phyloP scores from a whole-genome alignment of 768 basidiomycete genomes.

The Rossbeevera mucosa region DNA sequence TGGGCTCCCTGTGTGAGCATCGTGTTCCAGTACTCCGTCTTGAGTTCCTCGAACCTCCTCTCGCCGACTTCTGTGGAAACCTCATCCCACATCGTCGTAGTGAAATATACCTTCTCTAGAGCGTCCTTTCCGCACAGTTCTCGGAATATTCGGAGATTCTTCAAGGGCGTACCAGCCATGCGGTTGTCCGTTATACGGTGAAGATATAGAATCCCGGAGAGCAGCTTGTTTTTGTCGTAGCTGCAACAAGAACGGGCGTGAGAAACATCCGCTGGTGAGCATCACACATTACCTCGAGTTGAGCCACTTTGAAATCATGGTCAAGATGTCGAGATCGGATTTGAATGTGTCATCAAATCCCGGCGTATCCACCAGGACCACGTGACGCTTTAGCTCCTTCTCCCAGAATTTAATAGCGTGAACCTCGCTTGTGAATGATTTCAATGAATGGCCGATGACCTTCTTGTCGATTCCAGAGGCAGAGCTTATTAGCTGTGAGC shows the following conservation, averaged over 20 bases:
- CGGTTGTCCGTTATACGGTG: constrained; percentile 39
- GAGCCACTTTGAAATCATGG: constrained; percentile 15
- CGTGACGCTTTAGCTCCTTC: neutral
- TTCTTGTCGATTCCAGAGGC: neutral
- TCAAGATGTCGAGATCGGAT: constrained; percentile 12
- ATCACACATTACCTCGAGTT: constrained; percentile 2
- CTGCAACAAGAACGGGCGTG: neutral
- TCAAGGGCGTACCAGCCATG: constrained; percentile 31
- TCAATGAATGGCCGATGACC: constrained; percentile 2
- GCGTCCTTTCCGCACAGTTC: constrained; percentile 26
- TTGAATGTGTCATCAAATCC: constrained; percentile 15
- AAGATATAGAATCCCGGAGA: constrained; percentile 36
- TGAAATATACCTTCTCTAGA: constrained; percentile 31
- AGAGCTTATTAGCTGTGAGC: neutral
- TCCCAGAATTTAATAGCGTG: constrained; percentile 4
- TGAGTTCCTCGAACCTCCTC: constrained; percentile 7
- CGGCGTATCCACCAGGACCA: constrained; percentile 11
- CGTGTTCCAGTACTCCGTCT: neutral
- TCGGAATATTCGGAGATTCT: constrained; percentile 32
- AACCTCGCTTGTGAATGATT: constrained; percentile 11
- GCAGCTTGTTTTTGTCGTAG: constrained; percentile 7
- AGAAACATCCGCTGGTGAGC: neutral
- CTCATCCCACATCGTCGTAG: constrained; percentile 19
- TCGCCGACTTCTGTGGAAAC: constrained; percentile 29
- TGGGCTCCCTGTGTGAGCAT: constrained; percentile 7